phyloP scores from a whole-genome alignment of 768 basidiomycete species.

The Crucibulum laeve region DNA sequence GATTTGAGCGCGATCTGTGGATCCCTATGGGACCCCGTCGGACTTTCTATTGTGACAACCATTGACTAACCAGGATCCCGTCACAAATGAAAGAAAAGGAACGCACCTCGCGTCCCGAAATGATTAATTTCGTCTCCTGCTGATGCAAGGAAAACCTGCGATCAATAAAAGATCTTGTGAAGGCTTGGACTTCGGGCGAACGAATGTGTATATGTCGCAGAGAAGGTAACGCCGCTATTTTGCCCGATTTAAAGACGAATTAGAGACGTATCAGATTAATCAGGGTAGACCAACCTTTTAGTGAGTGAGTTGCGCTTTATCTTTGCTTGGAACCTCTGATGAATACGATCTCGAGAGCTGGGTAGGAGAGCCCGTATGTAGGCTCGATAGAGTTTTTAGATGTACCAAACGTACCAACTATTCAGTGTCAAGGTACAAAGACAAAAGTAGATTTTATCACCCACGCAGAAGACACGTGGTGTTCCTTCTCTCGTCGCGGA shows the following conservation, averaged over 20 bases:
- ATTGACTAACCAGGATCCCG: constrained; percentile 1
- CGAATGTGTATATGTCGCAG: constrained; percentile 3
- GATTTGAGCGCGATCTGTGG: constrained; percentile 18
- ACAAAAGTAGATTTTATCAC: constrained; percentile 5
- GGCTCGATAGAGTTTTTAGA: constrained; percentile 1
- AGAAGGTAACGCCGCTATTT: too few species aligned
- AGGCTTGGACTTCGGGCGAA: background rate
- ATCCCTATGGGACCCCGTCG: constrained; percentile 37
- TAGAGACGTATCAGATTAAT: too few species aligned
- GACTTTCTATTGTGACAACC: constrained; percentile 28
- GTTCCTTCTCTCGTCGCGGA: background rate
- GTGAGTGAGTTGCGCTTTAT: too few species aligned
- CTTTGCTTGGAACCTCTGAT: too few species aligned
- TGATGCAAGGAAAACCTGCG: background rate
- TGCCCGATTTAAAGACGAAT: too few species aligned
- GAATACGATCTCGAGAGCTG: too few species aligned
- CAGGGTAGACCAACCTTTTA: too few species aligned
- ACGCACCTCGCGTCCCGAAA: background rate
- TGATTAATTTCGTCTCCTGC: background rate
- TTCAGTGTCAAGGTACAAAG: background rate
- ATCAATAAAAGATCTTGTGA: background rate
- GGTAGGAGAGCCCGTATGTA: constrained; percentile 7
- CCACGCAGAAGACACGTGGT: constrained; percentile 12
- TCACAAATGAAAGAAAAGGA: background rate
- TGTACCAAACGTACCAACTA: background rate